A percentile compares a stretch with the other conserved stretches of the same genome.
Conservation (phyloP, 2,329 filamentous ascomycete species). For the Neopestalotiopsis sp. region DNA sequence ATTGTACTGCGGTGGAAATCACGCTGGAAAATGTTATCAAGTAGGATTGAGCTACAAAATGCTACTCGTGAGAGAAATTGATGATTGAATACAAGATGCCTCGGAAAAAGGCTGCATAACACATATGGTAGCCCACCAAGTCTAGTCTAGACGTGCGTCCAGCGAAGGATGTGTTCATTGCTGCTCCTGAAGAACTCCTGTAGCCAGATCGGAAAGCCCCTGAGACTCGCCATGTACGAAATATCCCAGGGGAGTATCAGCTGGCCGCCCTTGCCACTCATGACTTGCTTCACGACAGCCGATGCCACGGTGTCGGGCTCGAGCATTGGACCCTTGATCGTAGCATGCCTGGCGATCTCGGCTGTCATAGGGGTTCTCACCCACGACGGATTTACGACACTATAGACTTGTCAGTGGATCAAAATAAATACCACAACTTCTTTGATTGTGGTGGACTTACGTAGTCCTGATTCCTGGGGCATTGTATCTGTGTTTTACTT, state of each 20-base stretch:
- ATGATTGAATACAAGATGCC: background rate
- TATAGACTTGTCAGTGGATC: background rate
- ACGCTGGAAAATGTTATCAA: background rate
- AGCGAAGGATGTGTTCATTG: background rate
- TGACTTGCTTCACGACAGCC: background rate
- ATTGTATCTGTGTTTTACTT: constrained; percentile 41
- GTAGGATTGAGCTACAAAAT: background rate
- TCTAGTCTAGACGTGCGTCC: background rate
- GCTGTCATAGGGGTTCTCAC: background rate
- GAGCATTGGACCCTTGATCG: background rate
- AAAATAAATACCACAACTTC: background rate
- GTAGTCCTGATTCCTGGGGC: constrained; percentile 21
- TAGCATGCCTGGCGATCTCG: background rate
- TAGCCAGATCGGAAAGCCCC: constrained; percentile 1
- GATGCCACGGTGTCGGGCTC: background rate
- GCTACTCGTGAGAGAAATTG: too few species aligned
- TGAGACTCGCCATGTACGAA: background rate
- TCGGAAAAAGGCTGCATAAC: background rate
- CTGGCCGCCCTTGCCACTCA: background rate
- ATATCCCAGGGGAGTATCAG: background rate
- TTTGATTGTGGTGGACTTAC: background rate
- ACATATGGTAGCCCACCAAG: background rate
- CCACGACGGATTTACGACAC: constrained; percentile 1
- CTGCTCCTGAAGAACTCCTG: background rate
- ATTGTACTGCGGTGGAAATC: background rate